These are phyloP conservation scores for Colletotrichum siamense DNA, from an alignment of 2,329 filamentous ascomycete genomes.

Conservation along the genomic window DNA sequence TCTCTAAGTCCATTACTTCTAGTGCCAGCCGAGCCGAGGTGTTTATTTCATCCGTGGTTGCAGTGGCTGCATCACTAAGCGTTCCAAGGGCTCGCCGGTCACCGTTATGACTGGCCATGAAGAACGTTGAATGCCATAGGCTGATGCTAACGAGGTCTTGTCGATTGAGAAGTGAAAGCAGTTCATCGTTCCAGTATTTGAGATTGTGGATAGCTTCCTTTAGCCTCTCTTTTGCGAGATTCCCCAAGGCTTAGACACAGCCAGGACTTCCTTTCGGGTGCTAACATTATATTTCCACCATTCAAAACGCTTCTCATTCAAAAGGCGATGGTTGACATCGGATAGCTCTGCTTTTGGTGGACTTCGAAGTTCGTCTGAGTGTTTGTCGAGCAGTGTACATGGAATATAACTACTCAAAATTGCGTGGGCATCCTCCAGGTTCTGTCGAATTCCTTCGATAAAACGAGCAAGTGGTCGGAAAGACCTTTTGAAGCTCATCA, in stretches of 20 bases:
- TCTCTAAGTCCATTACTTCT: not conserved
- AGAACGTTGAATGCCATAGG: not conserved
- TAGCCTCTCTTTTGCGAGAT: not conserved
- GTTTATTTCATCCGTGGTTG: not conserved
- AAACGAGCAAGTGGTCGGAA: not conserved
- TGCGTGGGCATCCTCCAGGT: not conserved
- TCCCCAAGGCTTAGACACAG: not conserved
- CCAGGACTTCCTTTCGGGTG: not conserved
- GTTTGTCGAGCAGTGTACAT: not conserved
- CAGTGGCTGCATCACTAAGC: not conserved
- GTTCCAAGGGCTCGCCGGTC: not conserved
- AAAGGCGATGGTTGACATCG: not conserved
- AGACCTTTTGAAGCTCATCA: not conserved
- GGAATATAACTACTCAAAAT: not conserved
- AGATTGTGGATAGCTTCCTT: not conserved
- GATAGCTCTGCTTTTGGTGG: not conserved
- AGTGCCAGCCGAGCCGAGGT: not conserved
- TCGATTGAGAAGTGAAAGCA: not conserved
- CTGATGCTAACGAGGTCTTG: not conserved
- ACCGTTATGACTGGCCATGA: not conserved
- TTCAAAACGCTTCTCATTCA: not conserved
- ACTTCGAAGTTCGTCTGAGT: not conserved
- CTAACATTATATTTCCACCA: not conserved
- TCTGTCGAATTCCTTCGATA: not conserved
- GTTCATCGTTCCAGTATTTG: not conserved